phyloP scores from a whole-genome alignment of 192 early-diverging fungal genomes.

The Umbelopsis sp. region DNA sequence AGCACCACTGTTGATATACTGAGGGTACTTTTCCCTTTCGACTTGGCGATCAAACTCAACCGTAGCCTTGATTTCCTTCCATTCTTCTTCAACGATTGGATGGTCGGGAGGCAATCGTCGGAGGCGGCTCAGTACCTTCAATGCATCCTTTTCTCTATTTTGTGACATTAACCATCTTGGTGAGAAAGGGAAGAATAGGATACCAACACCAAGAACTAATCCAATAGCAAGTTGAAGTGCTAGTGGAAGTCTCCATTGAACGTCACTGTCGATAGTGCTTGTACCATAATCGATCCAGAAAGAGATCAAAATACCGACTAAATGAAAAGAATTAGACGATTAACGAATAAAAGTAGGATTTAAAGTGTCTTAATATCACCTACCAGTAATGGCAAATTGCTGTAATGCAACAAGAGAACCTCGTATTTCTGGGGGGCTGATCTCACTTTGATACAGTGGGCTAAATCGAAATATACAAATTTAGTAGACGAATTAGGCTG shows the following conservation, averaged over 20 bases:
- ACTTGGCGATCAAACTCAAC: slow-evolving; percentile 37
- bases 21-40: slow-evolving; percentile 22
- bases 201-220: slow-evolving; percentile 58
- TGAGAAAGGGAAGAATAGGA: slow-evolving; percentile 76
- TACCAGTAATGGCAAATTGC: slow-evolving; percentile 54
- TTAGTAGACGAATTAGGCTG: slow-evolving; percentile 27
- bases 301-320: slow-evolving; percentile 54
- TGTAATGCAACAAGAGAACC: slow-evolving; percentile 60
- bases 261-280: slow-evolving; percentile 27
- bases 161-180: slow-evolving; percentile 73
- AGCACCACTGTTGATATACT: slow-evolving; percentile 14
- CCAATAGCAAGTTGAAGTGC: slow-evolving; percentile 72
- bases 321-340: background rate
- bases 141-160: slow-evolving; percentile 57
- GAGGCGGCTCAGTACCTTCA: slow-evolving; percentile 54
- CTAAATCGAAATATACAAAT: background rate
- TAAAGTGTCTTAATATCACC: background rate
- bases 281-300: slow-evolving; percentile 56
- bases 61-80: slow-evolving; percentile 36
- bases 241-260: slow-evolving; percentile 71
- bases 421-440: slow-evolving; percentile 59
- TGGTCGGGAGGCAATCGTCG: slow-evolving; percentile 23
- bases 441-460: slow-evolving; percentile 57
- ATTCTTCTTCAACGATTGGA: slow-evolving; percentile 29
- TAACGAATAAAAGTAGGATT: background rate